Base-by-base conservation (phyloP, 768 basidiomycete species). In the Boletellus ananiceps region DNA sequence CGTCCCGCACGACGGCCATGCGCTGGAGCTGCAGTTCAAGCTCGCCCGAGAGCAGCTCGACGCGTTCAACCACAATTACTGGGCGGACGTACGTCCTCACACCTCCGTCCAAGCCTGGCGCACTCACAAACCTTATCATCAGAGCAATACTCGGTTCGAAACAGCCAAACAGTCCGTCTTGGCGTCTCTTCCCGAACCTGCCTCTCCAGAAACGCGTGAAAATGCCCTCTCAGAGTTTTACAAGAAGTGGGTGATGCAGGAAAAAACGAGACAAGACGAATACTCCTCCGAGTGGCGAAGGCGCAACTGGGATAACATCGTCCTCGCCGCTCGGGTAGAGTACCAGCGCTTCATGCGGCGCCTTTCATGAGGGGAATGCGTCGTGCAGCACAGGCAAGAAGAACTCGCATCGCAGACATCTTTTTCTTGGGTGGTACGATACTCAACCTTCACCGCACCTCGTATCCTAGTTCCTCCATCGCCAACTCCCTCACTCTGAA, bases 61-160 rank as follows among this genome's bases (percentile, higher is more conserved):
- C 59, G 73, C 80, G 19, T 83, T 86, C 59, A 84, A 90, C 52
- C 84, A 92, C 47, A 69, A 74, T 15, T 93, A 89, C 64, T 93
- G 90, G 90, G 67, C 80, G 46, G 83, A 91, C 46, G 90, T 91
- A 62, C 56, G 86, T 58, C 9, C n/a, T 12, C 19, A 19, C 8
- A 18, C 29, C 34, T 38, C 39, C 19, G n/a, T 40, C 32, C 35
- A 31, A 14, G 35, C 16, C n/a, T n/a, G 9, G 33, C 23, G 47
- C 29, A 25, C 38, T 57, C 40, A 53, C 47, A 53, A 23, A 9
- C 27, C 27, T 7, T 13, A 36, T 40, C 42, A 32, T 31, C 58
- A 93, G 90, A 87, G 80, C 63, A 93, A 93, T 62, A 72, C 76
- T 9, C 83, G 89, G n/a, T 92, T 90, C 62, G 81, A 88, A 61